A percentile compares a stretch with the other conserved stretches of the same genome.
Conservation (phyloP, 306 rosid species). For the Prunus padus region DNA sequence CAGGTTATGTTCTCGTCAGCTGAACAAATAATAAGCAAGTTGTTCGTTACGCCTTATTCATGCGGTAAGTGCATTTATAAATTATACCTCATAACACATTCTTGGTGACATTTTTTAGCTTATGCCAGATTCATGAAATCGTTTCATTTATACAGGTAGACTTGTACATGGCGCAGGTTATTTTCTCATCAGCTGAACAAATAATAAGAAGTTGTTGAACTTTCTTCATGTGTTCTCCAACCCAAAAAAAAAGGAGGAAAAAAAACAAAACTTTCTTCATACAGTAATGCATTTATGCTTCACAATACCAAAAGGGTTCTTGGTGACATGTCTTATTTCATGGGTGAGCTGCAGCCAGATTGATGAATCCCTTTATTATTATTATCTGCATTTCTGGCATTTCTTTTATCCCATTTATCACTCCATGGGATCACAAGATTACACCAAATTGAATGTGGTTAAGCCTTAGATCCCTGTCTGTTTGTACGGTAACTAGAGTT, state of each 20-base stretch:
- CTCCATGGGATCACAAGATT: too few relatives aligned
- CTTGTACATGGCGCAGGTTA: not conserved
- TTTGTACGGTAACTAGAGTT: not conserved
- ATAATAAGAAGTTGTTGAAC: not conserved
- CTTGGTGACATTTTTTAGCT: not conserved
- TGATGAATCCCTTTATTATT: too few relatives aligned
- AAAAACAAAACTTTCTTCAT: too few relatives aligned
- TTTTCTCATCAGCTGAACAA: not conserved
- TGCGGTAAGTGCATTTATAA: not conserved
- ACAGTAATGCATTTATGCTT: not conserved
- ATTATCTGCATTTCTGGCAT: too few relatives aligned
- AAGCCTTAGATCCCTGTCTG: too few relatives aligned
- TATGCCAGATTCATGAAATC: not conserved
- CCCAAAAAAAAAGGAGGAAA: too few relatives aligned
- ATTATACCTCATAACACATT: not conserved
- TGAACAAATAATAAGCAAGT: not conserved
- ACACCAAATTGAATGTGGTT: too few relatives aligned
- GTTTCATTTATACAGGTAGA: not conserved
- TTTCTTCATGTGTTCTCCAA: too few relatives aligned
- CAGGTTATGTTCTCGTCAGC: constrained; percentile 34
- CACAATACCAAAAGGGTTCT: not conserved
- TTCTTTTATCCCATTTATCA: too few relatives aligned
- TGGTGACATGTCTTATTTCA: too few relatives aligned
- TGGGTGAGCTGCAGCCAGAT: too few relatives aligned
- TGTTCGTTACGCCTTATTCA: not conserved